Conservation (phyloP, 139 green algal genomes). For the Chlorella ohadii region DNA sequence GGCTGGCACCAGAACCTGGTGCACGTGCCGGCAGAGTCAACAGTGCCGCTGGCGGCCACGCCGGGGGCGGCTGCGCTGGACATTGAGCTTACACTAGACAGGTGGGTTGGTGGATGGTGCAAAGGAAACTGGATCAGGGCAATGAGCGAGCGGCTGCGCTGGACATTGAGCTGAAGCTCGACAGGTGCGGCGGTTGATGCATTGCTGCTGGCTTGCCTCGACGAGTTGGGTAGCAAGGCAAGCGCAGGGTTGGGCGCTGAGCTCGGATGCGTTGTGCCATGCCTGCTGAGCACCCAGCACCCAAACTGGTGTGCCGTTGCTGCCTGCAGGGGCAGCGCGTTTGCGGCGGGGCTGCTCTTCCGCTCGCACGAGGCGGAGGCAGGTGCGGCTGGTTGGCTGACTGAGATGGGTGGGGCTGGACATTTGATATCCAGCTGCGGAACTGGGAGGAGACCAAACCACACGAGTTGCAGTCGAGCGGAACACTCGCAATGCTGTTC, state of each 20-base stretch:
- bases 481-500: no score
- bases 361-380: constrained; percentile 68
- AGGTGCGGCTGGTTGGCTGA: background rate
- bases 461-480: no score
- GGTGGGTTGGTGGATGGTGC: constrained; percentile 1
- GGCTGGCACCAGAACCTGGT: constrained; percentile 23
- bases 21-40: constrained; percentile 1
- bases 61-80: constrained; percentile 16
- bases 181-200: no score
- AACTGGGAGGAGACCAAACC: no score
- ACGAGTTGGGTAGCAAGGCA: no score
- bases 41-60: constrained; percentile 6
- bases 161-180: no score
- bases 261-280: no score
- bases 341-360: constrained; percentile 67
- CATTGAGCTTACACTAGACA: constrained; percentile 37
- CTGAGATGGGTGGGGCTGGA: no score
- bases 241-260: no score
- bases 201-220: no score
- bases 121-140: constrained; percentile 7
- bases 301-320: background rate
- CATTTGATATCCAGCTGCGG: no score
- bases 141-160: background rate
- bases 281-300: no score
- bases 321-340: constrained; percentile 33